These are phyloP conservation scores for Cryptococcus sp. DNA, from an alignment of 1,284 basidiomycete genomes.

Conservation along the genomic window DNA sequence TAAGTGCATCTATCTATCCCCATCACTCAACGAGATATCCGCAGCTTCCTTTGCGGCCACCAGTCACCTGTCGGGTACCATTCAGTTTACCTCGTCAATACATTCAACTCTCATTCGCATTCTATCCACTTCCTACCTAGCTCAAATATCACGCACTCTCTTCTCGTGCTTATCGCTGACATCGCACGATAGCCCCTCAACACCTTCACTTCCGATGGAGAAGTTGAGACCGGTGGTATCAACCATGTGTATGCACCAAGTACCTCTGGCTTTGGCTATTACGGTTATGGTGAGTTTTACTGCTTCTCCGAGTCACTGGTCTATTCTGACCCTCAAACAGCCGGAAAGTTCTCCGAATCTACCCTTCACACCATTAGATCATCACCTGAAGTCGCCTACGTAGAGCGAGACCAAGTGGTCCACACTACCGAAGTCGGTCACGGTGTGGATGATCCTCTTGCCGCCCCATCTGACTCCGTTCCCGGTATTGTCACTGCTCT, in stretches of 20 bases:
- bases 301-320: not conserved
- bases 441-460: slow-evolving; percentile 34
- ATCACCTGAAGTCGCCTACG: slow-evolving; percentile 85
- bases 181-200: slow-evolving; percentile 26
- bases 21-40: not conserved
- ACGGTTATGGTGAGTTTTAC: slow-evolving; percentile 40
- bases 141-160: not conserved
- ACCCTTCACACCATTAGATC: slow-evolving; percentile 75
- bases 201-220: slow-evolving; percentile 26
- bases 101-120: not conserved
- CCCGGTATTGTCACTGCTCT: slow-evolving; percentile 56
- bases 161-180: slow-evolving; percentile 1
- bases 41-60: not conserved
- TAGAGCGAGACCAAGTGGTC: slow-evolving; percentile 90
- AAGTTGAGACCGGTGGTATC: slow-evolving; percentile 36
- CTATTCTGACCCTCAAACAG: slow-evolving; percentile 54
- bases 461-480: slow-evolving; percentile 19
- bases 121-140: not conserved
- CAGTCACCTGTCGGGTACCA: not conserved
- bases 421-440: slow-evolving; percentile 57
- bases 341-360: slow-evolving; percentile 72
- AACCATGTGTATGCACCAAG: slow-evolving; percentile 41
- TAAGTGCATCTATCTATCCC: slow-evolving; percentile 43
- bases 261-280: slow-evolving; percentile 28
- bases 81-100: not conserved